phyloP scores from a whole-genome alignment of 2,329 filamentous ascomycete species.

The Phialocephala subalpina region DNA sequence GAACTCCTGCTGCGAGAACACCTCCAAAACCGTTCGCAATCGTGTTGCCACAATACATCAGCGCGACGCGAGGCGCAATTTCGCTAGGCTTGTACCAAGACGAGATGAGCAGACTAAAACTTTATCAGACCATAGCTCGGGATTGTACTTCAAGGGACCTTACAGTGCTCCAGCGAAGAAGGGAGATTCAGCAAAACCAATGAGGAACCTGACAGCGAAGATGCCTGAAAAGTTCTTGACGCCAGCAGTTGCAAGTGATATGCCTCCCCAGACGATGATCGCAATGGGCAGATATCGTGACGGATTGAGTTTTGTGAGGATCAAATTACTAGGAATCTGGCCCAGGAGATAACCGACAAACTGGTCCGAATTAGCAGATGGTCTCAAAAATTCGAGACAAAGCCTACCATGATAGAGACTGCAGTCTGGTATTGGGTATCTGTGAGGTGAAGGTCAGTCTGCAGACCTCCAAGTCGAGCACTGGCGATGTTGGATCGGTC shows the following conservation, averaged over 20 bases:
- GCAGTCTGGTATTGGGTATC: constrained; percentile 47
- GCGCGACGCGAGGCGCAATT: constrained; percentile 52
- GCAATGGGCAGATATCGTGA: constrained; percentile 45
- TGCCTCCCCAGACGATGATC: constrained; percentile 48
- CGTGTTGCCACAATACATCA: constrained; percentile 42
- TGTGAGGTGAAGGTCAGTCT: constrained; percentile 43
- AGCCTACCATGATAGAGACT: constrained; percentile 39
- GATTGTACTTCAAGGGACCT: constrained; percentile 26
- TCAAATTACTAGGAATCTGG: constrained; percentile 51
- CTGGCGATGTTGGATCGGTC: constrained; percentile 41
- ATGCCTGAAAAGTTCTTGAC: constrained; percentile 38
- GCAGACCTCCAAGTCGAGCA: constrained; percentile 31
- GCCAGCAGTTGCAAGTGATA: constrained; percentile 53
- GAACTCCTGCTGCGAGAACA: constrained; percentile 50
- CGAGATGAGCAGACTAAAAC: constrained; percentile 51
- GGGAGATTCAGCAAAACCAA: constrained; percentile 45
- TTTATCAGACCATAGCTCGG: constrained; percentile 35
- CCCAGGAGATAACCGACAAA: constrained; percentile 43
- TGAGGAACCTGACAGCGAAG: constrained; percentile 40
- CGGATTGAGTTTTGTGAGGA: constrained; percentile 44
- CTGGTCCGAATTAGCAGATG: constrained; percentile 9
- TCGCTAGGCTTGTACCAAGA: constrained; percentile 54
- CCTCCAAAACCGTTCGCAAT: constrained; percentile 51
- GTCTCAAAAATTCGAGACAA: background rate
- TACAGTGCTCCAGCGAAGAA: constrained; percentile 59